These are phyloP conservation scores for Colletotrichum nymphaeae DNA, from an alignment of 2,329 filamentous ascomycete genomes.

Conservation along the genomic window DNA sequence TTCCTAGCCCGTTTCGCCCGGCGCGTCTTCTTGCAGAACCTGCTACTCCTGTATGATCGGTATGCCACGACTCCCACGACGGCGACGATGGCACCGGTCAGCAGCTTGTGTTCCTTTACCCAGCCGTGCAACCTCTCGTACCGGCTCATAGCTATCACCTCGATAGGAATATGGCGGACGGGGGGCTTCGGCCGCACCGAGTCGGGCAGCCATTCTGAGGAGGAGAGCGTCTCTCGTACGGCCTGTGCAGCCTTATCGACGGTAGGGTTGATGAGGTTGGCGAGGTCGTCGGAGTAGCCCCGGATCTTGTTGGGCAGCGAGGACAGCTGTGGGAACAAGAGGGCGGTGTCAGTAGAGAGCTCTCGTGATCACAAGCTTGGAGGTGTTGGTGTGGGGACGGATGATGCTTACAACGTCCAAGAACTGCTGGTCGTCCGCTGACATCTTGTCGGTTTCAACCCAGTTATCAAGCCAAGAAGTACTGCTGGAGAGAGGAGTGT, in stretches of 20 bases:
- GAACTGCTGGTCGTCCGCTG: conserved; percentile 82
- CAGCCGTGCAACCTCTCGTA: conserved; percentile 74
- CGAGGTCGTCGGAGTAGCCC: conserved; percentile 77
- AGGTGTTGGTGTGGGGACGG: not conserved
- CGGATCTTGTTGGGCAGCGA: conserved; percentile 72
- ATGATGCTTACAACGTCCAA: conserved; percentile 75
- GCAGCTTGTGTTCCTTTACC: conserved; percentile 77
- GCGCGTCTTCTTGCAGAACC: conserved; percentile 74
- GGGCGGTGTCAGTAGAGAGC: conserved; percentile 25
- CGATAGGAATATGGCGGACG: conserved; percentile 45
- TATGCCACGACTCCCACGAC: conserved; percentile 75
- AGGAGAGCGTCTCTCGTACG: conserved; percentile 76
- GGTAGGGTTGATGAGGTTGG: conserved; percentile 83
- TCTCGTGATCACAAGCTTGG: conserved; percentile 8
- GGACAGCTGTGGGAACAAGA: conserved; percentile 55
- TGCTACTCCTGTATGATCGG: conserved; percentile 59
- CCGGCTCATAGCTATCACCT: conserved; percentile 47
- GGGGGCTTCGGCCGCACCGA: conserved; percentile 71
- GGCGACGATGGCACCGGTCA: conserved; percentile 78
- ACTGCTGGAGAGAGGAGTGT: not conserved
- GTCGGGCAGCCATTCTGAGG: conserved; percentile 79
- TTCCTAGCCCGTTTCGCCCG: conserved; percentile 83
- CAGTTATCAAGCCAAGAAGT: not conserved
- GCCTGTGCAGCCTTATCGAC: conserved; percentile 80
- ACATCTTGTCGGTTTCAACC: conserved; percentile 65